Base-by-base conservation (phyloP, 257 asterid genomes). In the Salvia splendens region DNA sequence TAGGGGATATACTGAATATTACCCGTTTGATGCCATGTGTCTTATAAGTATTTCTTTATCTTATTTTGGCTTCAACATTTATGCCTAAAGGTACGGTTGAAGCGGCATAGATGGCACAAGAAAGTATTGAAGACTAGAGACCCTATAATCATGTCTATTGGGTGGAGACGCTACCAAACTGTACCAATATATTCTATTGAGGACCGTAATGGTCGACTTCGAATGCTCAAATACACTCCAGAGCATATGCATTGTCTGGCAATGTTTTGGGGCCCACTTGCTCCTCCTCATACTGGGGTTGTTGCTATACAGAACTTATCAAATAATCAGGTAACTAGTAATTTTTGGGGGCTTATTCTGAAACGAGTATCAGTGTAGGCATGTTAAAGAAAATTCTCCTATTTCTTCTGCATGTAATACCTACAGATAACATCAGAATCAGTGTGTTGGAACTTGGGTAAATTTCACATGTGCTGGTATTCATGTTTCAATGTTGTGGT, bases 191-290 rank as follows among this genome's bases (percentile, higher is more conserved):
- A 88, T 83, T 93, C 95, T 68, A 90, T 86, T 72, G 99, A 93
- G 86, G 99, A 93, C 70, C 83, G 56, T 12, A 93, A 93, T 79
- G 95, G 96, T 53, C 96, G 97, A 41, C 86, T 81, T 73, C 95
- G 99, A 56, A 94, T 94, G 99, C 95, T 90, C 55, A 94, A 94
- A 77, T 88, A 94, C 86, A 93, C 99, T 30, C 97, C 99, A 46
- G 99, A 93, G 70, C 99, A 93, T 73, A 93, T 93, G 99, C 99
- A 93, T 77, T 93, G 99, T 77, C 83, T 93, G 82, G 99, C 99
- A 73, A 84, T 88, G 96, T 88, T 93, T 77, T 93, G 97, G 96
- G 99, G 99, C 36, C 96, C 97, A 69, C 97, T 93, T 67, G 99
- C 97, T 56, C 97, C 99, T 47, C 96, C 97, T 48, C 87, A 81